Evolutionary conservation across 1,139 yeast genomes (phyloP).

Genomic region (Suhomyces panamericanus): DNA sequence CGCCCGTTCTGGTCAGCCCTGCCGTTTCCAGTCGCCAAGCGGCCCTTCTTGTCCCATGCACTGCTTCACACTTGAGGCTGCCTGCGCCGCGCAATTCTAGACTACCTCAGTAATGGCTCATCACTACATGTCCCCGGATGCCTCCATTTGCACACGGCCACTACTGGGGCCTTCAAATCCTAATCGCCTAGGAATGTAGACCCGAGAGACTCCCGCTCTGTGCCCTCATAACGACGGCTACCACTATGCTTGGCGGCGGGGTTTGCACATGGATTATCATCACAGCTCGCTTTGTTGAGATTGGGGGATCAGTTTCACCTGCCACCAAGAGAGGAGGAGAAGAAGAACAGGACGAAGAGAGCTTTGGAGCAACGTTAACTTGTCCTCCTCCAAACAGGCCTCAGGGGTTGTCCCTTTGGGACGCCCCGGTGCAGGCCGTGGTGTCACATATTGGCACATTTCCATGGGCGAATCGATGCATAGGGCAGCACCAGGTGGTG

Average conservation of each 20-base stretch:
- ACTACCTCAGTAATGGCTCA: background rate
- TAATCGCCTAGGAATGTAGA: background rate
- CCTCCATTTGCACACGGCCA: background rate
- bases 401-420: too few species aligned
- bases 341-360: too few species aligned
- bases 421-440: too few species aligned
- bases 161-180: background rate
- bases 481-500: too few species aligned
- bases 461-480: too few species aligned
- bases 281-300: too few species aligned
- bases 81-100: conserved; percentile 1
- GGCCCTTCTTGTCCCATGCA: background rate
- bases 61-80: conserved; percentile 5
- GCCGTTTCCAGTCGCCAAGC: background rate
- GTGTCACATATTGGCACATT: too few species aligned
- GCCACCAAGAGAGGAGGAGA: too few species aligned
- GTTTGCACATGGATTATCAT: background rate
- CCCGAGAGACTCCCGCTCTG: background rate
- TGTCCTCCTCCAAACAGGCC: too few species aligned
- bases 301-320: too few species aligned
- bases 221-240: background rate
- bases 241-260: background rate
- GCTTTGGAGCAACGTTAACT: too few species aligned
- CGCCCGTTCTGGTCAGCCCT: background rate
- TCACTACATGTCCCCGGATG: background rate